Evolutionary conservation across 768 basidiomycete species (phyloP), one percentile per base, ranked within the genome.

Genomic region (Neoboletus subvelutipes): DNA sequence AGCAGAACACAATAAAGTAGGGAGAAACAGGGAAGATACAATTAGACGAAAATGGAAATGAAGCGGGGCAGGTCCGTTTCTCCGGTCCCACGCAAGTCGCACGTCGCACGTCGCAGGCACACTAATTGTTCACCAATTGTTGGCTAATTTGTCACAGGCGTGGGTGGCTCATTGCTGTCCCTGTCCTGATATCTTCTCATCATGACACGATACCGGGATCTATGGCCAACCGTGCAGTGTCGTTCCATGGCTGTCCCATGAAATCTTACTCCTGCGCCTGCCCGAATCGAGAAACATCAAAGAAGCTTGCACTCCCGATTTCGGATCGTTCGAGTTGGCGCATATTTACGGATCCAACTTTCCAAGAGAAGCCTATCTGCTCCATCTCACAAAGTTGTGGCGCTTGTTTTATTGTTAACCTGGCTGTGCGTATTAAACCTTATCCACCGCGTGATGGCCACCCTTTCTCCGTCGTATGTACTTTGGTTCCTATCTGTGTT

Each of bases 11-110:
- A 72, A 72, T 72, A 73, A 64, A 70, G 40, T 10, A 63, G 59
- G 57, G 61, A 70, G 63, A 73, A 73, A 71, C 66, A 42, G 68
- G 67, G 54, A 71, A 63, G 51, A 71, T 61, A 71, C 70, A 71
- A 71, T 72, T 72, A 62, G 70, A 73, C 66, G 58, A 64, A 70
- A 71, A 70, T 66, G 70, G 70, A 71, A 71, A 68, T 48, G 3
- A 24, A 62, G 53, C 24, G 56, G 59, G 57, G 45, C 41, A 55
- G 26, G 48, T 29, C 41, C 12, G 12, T 48, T 64, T 51, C 49
- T 57, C 49, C 33, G 53, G 39, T n/a, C 39, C n/a, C 39, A 40
- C 39, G 18, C 39, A 10, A 9, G 54, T 63, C 46, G 52, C 62
- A 68, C 63, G 65, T 72, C 65, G 29, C 63, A 50, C 43, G 24